These are phyloP conservation scores for Tulasnella sp. DNA, from an alignment of 768 basidiomycete species.

Conservation along the genomic window DNA sequence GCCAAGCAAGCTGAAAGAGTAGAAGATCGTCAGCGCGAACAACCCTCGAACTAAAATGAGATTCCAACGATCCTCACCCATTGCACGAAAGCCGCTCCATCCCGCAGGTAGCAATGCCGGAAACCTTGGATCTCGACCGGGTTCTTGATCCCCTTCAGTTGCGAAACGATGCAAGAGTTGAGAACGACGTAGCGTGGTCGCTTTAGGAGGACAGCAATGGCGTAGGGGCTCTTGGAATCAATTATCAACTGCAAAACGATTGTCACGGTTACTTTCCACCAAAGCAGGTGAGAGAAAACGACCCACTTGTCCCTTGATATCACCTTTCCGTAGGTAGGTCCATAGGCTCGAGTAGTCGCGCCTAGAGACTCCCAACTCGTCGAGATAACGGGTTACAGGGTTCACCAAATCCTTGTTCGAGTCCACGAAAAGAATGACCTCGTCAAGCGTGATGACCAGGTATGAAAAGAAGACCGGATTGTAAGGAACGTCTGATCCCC, in stretches of 20 bases:
- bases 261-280: not conserved
- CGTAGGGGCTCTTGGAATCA: constrained; percentile 63
- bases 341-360: constrained; percentile 68
- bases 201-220: constrained; percentile 75
- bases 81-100: constrained; percentile 72
- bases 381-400: constrained; percentile 43
- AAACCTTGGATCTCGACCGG: constrained; percentile 73
- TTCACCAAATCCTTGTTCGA: constrained; percentile 47
- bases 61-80: not conserved
- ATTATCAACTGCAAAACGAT: constrained; percentile 42
- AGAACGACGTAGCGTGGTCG: constrained; percentile 67
- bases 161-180: constrained; percentile 52
- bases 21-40: not conserved
- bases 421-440: constrained; percentile 65
- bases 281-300: constrained; percentile 15
- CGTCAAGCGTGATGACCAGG: constrained; percentile 53
- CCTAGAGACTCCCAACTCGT: constrained; percentile 42
- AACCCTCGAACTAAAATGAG: not conserved
- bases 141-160: constrained; percentile 84
- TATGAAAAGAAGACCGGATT: constrained; percentile 90
- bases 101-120: constrained; percentile 73
- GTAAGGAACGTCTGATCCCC: constrained; percentile 82
- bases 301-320: constrained; percentile 46
- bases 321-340: constrained; percentile 68
- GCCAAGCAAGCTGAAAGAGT: constrained; percentile 52